Evolutionary conservation across 257 asterid genomes (phyloP).

Genomic region (Solanum dulcamara): DNA sequence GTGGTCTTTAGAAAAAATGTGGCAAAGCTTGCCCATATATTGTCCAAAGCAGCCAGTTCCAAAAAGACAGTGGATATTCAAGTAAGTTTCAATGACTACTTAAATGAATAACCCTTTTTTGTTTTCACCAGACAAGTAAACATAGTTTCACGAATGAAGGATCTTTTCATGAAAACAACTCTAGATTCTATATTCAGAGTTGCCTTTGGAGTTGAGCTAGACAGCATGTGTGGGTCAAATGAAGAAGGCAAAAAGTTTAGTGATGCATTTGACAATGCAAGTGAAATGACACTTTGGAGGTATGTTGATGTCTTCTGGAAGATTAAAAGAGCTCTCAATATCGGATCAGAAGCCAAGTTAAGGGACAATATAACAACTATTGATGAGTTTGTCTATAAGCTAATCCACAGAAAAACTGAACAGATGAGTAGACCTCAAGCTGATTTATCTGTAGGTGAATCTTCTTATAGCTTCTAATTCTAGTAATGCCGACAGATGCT

Average conservation of each 20-base stretch:
- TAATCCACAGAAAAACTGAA: constrained; percentile 35
- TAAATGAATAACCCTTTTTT: neutral
- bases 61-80: constrained; percentile 40
- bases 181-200: constrained; percentile 45
- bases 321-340: constrained; percentile 27
- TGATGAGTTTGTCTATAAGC: constrained; percentile 35
- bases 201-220: constrained; percentile 46
- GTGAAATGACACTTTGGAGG: constrained; percentile 34
- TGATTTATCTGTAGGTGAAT: constrained; percentile 25
- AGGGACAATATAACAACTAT: constrained; percentile 24
- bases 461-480: neutral
- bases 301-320: constrained; percentile 47
- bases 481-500: neutral
- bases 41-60: constrained; percentile 34
- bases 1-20: constrained; percentile 44
- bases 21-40: constrained; percentile 29
- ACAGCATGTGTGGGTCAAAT: constrained; percentile 45
- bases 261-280: constrained; percentile 47
- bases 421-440: constrained; percentile 16
- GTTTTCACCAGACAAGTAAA: neutral
- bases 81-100: constrained; percentile 20
- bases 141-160: constrained; percentile 18
- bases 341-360: constrained; percentile 47
- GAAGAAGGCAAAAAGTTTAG: constrained; percentile 38
- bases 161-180: constrained; percentile 44